A percentile compares a stretch with the other conserved stretches of the same genome.
Evolutionary conservation across 371 early-diverging fungal genomes (phyloP).

Genomic region (Mucor racemosus): DNA sequence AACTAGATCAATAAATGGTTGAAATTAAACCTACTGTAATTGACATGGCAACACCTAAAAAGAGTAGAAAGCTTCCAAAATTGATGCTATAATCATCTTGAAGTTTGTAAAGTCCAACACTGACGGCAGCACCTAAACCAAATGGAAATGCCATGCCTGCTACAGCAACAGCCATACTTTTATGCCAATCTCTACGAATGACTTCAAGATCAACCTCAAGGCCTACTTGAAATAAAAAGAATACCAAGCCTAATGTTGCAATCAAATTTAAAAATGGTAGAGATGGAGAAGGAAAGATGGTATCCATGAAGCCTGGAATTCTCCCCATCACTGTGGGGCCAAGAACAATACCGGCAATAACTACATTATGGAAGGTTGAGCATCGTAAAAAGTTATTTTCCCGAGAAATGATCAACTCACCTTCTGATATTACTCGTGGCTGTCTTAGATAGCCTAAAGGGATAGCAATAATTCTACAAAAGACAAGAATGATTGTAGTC

Average conservation of each 20-base stretch:
- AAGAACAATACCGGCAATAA: slow-evolving; percentile 77
- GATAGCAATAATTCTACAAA: slow-evolving; percentile 69
- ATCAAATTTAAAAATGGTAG: slow-evolving; percentile 73
- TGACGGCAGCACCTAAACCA: slow-evolving; percentile 73
- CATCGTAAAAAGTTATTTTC: neutral
- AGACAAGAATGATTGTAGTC: slow-evolving; percentile 66
- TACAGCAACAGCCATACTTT: slow-evolving; percentile 59
- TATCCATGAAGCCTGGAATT: slow-evolving; percentile 64
- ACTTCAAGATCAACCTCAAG: slow-evolving; percentile 72
- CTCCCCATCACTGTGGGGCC: slow-evolving; percentile 81
- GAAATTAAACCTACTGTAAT: slow-evolving; percentile 66
- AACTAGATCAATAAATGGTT: neutral
- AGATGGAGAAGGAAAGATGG: slow-evolving; percentile 67
- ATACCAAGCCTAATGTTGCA: slow-evolving; percentile 85
- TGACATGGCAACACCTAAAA: slow-evolving; percentile 87
- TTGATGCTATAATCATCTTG: slow-evolving; percentile 50
- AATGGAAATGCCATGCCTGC: slow-evolving; percentile 81
- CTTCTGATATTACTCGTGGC: slow-evolving; percentile 80
- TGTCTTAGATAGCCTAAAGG: slow-evolving; percentile 63
- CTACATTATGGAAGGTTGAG: slow-evolving; percentile 17
- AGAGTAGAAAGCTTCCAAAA: slow-evolving; percentile 76
- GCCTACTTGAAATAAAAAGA: slow-evolving; percentile 91
- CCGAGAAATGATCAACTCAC: slow-evolving; percentile 10
- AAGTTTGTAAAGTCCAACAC: slow-evolving; percentile 67
- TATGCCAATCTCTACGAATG: slow-evolving; percentile 48